These are phyloP conservation scores for Lasiodiplodia citricola DNA, from an alignment of 2,329 filamentous ascomycete species.

Conservation along the genomic window DNA sequence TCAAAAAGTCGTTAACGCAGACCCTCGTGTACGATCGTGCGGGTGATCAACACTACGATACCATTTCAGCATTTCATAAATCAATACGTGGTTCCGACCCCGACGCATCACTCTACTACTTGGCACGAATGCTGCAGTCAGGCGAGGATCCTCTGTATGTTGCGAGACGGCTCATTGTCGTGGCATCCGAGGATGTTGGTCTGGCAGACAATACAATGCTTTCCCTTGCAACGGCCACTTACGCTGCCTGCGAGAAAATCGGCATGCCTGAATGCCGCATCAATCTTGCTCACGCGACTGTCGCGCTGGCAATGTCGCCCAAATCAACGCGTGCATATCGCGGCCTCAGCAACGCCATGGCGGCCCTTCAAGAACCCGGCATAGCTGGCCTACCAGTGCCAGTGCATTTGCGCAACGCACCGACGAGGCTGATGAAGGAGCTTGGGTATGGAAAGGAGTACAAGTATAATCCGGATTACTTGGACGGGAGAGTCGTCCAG, in stretches of 20 bases:
- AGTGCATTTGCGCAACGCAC: slow-evolving; percentile 87
- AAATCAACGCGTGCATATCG: slow-evolving; percentile 91
- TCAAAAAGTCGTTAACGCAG: slow-evolving; percentile 85
- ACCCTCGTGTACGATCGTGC: slow-evolving; percentile 94
- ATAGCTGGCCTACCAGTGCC: slow-evolving; percentile 82
- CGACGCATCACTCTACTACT: slow-evolving; percentile 90
- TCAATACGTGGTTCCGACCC: slow-evolving; percentile 85
- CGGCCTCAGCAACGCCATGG: slow-evolving; percentile 78
- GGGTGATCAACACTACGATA: slow-evolving; percentile 97
- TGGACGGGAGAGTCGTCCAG: slow-evolving; percentile 80
- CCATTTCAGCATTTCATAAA: slow-evolving; percentile 96
- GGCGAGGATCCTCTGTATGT: slow-evolving; percentile 94
- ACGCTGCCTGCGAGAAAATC: slow-evolving; percentile 88
- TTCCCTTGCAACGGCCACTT: slow-evolving; percentile 81
- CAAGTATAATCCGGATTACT: slow-evolving; percentile 94
- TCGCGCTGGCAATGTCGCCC: slow-evolving; percentile 78
- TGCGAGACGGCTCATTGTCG: slow-evolving; percentile 89
- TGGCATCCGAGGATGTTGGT: slow-evolving; percentile 92
- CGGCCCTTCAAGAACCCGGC: slow-evolving; percentile 78
- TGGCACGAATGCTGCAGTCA: slow-evolving; percentile 92
- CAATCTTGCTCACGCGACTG: slow-evolving; percentile 83
- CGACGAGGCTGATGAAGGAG: slow-evolving; percentile 91
- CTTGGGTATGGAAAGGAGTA: slow-evolving; percentile 89
- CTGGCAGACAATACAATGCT: slow-evolving; percentile 86
- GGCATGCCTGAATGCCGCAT: slow-evolving; percentile 96